Base-by-base conservation (phyloP, 331 rosid species). In the Telfairia occidentalis region DNA sequence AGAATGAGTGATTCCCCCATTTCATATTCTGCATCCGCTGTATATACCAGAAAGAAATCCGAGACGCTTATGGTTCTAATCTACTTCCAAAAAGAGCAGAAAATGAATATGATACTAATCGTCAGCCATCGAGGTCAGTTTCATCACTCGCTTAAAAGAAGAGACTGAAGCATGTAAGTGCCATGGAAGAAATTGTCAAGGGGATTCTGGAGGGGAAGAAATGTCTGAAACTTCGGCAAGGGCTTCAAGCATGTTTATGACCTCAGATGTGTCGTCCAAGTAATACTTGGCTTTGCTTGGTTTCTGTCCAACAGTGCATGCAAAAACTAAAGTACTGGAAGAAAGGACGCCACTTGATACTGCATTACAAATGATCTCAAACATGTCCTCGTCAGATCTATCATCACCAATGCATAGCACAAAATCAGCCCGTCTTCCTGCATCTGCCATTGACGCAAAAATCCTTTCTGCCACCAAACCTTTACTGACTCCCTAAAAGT, bases 251-350 rank as follows among this genome's bases (percentile, higher is more conserved):
- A 81, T 82, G 55, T 78, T 71, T n/a, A 85, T 78, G 49, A 85
- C 89, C 61, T 85, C 89, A 9, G 49, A 29, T 32, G 89, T 80
- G 78, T 85, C 89, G 54, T 85, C 89, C 80, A 85, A 66, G 65
- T 85, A 85, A 81, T 85, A 85, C 79, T 85, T 85, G 28, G 89
- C 89, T 70, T 85, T 85, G 80, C 89, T 85, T 21, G 89, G 89
- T 67, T 85, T 85, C 79, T 85, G 89, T 75, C 89, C 89, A 16
- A 85, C 89, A 0, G 89, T 85, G 78, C 89, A 85, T 5, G 89
- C 89, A 46, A 82, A 85, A 15, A 85, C 86, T 21, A 29, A 58
- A 16, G 86, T 78, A 79, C 65, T 80, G 10, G 84, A 65, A 32
- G 89, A 82, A 38, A 85, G 81, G 43, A 78, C 40, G 18, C 81